Evolutionary conservation across 306 rosid species (phyloP).

Genomic region (Dalbergia cultrata): DNA sequence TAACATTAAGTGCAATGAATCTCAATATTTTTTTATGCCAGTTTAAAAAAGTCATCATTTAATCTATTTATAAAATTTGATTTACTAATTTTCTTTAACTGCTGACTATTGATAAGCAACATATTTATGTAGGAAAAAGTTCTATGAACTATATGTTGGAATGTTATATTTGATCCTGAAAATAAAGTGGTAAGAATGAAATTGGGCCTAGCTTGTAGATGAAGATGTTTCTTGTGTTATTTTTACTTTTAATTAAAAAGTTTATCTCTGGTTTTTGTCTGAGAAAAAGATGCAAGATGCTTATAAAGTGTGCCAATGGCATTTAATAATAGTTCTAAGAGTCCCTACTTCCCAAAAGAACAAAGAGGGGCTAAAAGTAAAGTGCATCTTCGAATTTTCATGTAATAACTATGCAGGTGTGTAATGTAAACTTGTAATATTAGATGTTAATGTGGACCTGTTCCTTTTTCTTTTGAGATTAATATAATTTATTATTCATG

Average conservation of each 20-base stretch:
- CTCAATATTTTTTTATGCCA: constrained; percentile 28
- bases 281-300: neutral
- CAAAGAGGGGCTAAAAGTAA: too few species aligned
- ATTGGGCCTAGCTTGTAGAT: constrained; percentile 11
- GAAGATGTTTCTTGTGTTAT: neutral
- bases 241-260: constrained; percentile 28
- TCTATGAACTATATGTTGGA: constrained; percentile 27
- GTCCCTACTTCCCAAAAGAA: too few species aligned
- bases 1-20: too few species aligned
- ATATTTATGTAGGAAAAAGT: constrained; percentile 28
- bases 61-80: constrained; percentile 36
- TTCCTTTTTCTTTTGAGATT: too few species aligned
- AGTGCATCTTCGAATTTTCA: too few species aligned
- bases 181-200: constrained; percentile 9
- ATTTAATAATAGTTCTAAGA: too few species aligned
- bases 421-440: too few species aligned
- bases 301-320: neutral
- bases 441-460: too few species aligned
- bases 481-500: too few species aligned
- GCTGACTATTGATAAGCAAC: neutral
- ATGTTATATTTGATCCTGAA: constrained; percentile 20
- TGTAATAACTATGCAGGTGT: too few species aligned
- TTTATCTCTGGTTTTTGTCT: neutral
- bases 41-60: neutral
- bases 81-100: constrained; percentile 19